Evolutionary conservation across 306 rosid genomes (phyloP), one percentile per base, ranked within the genome.

Genomic region (Heteromeles arbutifolia): DNA sequence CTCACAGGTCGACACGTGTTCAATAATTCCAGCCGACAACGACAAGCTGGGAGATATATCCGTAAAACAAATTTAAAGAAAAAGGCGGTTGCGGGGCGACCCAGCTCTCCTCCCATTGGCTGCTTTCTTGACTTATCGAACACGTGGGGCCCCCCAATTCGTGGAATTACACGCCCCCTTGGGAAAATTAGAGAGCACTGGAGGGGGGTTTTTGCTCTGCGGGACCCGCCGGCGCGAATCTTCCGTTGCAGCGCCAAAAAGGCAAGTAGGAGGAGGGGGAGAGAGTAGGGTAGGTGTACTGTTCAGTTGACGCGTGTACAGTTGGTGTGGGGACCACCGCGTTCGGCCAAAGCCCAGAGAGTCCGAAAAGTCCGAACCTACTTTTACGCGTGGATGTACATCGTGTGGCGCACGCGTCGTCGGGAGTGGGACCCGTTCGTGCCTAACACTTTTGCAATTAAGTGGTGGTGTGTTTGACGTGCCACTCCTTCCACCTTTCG

Each of bases 131-230:
- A 92, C 94, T 78, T 87, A 18, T 25, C 34, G 24, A 19, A 31
- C 84, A 83, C 85, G 83, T 82, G 96, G 97, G 94, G 0, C 94
- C 96, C 91, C 0, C 53, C 77, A 21, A 83, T 75, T 84, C 85
- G 90, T 87, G 82, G 85, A 80, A 74, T 77, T 82, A 79, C 88
- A 79, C 87, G 88, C 83, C 84, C 75, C n/a, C 54, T 48, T 15
- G 21, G 21, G 3, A 24, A 74, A 69, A 70, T 44, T 31, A 59
- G 69, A 59, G 69, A 80, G n/a, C 12, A 44, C 5, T 11, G n/a
- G 37, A 17, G 70, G 50, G 72, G 44, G 21, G 0, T 65, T 19
- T 71, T 82, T 83, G 81, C 79, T 81, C 72, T 69, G 2, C 3
- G 82, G 90, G 90, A 29, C 81, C 90, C 81, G 22, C 10, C 5